phyloP scores from a whole-genome alignment of 768 basidiomycete species.

The Leccinum olivaceopallidum region DNA sequence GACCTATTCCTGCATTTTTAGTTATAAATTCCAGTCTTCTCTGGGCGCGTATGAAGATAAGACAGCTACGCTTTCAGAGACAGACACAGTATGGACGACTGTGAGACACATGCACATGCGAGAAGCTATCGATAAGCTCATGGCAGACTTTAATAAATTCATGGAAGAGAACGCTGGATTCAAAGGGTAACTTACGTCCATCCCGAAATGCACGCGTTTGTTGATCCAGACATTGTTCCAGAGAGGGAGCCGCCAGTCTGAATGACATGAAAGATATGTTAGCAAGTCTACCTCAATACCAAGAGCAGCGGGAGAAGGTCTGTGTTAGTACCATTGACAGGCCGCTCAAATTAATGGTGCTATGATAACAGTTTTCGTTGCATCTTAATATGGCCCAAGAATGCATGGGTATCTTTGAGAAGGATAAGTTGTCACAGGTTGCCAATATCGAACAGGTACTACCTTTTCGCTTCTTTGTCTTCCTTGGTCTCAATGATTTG shows the following conservation, averaged over 20 bases:
- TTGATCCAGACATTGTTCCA: constrained; percentile 25
- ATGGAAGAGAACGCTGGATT: constrained; percentile 94
- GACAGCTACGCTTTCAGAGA: constrained; percentile 79
- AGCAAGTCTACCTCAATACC: constrained; percentile 90
- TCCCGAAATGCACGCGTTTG: constrained; percentile 6
- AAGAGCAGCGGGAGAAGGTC: constrained; percentile 94
- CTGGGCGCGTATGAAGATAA: constrained; percentile 87
- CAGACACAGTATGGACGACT: constrained; percentile 88
- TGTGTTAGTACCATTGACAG: constrained; percentile 7
- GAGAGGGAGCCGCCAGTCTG: constrained; percentile 80
- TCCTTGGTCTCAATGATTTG: constrained; percentile 1
- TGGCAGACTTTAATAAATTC: constrained; percentile 95
- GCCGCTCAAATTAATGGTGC: neutral
- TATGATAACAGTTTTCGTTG: constrained; percentile 78
- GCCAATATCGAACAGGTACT: constrained; percentile 89
- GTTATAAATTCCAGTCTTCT: constrained; percentile 93
- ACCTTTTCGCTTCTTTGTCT: neutral
- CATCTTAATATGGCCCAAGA: constrained; percentile 98
- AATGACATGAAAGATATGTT: constrained; percentile 99
- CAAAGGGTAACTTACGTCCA: constrained; percentile 80
- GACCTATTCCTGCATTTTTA: constrained; percentile 31
- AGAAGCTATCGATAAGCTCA: constrained; percentile 96
- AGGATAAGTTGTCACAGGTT: constrained; percentile 76
- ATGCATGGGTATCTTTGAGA: constrained; percentile 93
- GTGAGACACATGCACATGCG: constrained; percentile 99